Evolutionary conservation across 1,284 basidiomycete genomes (phyloP).

Genomic region (Mrakiaceae sp.): DNA sequence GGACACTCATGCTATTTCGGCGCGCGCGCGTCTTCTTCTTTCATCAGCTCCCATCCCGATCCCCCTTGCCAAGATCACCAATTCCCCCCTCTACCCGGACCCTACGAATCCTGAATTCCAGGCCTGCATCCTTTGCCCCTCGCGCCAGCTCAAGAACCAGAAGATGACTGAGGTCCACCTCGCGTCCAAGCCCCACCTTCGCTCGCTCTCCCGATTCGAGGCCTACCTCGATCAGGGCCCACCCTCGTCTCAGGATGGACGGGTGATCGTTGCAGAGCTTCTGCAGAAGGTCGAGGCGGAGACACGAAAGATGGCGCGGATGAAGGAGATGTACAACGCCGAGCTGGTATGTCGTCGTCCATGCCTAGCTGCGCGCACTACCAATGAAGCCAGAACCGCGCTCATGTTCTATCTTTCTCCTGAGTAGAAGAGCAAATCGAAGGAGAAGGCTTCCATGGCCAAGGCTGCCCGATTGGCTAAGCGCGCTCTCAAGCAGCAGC

Average conservation of each 20-base stretch:
- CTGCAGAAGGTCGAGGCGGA: constrained; percentile 5
- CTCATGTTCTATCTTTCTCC: neutral
- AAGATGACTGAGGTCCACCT: constrained; percentile 10
- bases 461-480: constrained; percentile 11
- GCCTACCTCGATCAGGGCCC: constrained; percentile 4
- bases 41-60: constrained; percentile 7
- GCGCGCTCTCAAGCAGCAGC: neutral
- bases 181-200: constrained; percentile 14
- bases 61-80: constrained; percentile 7
- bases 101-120: neutral
- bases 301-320: constrained; percentile 2
- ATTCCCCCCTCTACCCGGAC: constrained; percentile 8
- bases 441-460: constrained; percentile 3
- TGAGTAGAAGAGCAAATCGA: neutral
- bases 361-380: neutral
- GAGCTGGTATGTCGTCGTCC: neutral
- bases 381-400: neutral
- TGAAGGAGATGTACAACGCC: constrained; percentile 5
- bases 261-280: constrained; percentile 8
- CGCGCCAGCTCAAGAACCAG: constrained; percentile 11
- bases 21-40: neutral
- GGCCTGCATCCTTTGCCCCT: constrained; percentile 16
- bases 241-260: constrained; percentile 4
- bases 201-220: constrained; percentile 7
- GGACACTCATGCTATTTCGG: neutral